A percentile compares a stretch with the other conserved stretches of the same genome.
These are phyloP conservation scores for Lichtheimia ramosa DNA, from an alignment of 371 early-diverging fungal species.

Conservation along the genomic window DNA sequence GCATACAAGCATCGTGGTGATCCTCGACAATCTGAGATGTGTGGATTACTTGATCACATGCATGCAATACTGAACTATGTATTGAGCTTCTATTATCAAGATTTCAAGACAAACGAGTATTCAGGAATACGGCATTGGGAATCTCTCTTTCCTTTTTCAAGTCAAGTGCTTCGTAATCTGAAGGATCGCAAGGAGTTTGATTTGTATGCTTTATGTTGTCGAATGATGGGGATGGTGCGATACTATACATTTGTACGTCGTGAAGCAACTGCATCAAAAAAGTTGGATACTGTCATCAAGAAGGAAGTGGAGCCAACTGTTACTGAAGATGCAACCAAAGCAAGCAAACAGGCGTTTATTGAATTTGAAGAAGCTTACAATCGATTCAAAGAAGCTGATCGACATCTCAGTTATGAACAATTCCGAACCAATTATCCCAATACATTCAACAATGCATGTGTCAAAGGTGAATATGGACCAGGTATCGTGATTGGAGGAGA, in stretches of 20 bases:
- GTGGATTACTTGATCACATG: constrained; percentile 31
- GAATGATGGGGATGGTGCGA: constrained; percentile 27
- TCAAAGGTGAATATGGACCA: constrained; percentile 25
- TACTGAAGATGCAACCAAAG: constrained; percentile 8
- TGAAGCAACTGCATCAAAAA: constrained; percentile 7
- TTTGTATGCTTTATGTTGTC: constrained; percentile 24
- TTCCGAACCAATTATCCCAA: constrained; percentile 23
- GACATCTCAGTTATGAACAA: constrained; percentile 16
- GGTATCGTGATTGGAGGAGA: constrained; percentile 45
- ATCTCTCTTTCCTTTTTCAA: constrained; percentile 29
- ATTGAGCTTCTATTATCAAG: constrained; percentile 31
- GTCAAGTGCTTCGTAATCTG: constrained; percentile 20
- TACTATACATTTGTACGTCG: constrained; percentile 28
- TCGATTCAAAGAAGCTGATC: constrained; percentile 26
- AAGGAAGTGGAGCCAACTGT: constrained; percentile 1
- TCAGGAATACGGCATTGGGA: constrained; percentile 24
- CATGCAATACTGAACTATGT: constrained; percentile 39
- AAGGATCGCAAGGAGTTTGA: constrained; percentile 12
- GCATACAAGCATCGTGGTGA: constrained; percentile 40
- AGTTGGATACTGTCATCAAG: constrained; percentile 1
- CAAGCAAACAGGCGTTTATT: constrained; percentile 12
- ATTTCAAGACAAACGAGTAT: constrained; percentile 11
- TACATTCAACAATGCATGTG: constrained; percentile 23
- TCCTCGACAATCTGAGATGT: constrained; percentile 7
- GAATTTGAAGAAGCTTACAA: constrained; percentile 28